Percentiles rank a stretch among this genome's conserved stretches.
Evolutionary conservation across 164 flowering plant species (phyloP).

Genomic region (Piper betle): DNA sequence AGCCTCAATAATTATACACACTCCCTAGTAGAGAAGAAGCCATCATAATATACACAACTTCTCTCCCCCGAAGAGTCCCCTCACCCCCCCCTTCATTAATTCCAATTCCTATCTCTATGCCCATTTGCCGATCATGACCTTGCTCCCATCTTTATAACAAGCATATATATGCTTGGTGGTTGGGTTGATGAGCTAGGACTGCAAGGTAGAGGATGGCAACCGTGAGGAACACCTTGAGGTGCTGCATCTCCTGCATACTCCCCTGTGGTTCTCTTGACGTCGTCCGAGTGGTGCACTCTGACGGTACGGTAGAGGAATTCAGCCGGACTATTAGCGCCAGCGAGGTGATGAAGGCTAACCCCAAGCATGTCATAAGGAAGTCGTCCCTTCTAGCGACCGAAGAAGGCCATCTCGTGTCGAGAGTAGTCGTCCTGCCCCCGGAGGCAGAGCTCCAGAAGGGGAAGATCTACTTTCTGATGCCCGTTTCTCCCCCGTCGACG

Average conservation of each 20-base stretch:
- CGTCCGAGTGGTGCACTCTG: slow-evolving; percentile 56
- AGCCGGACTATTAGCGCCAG: slow-evolving; percentile 45
- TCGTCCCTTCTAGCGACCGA: slow-evolving; percentile 25
- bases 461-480: slow-evolving; percentile 64
- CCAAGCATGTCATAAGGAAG: slow-evolving; percentile 68
- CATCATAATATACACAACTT: background rate
- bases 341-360: slow-evolving; percentile 68
- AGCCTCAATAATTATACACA: background rate
- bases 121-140: background rate
- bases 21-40: background rate
- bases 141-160: background rate
- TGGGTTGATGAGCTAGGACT: background rate
- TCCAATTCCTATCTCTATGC: background rate
- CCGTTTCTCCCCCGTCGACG: background rate
- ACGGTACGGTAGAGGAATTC: slow-evolving; percentile 74
- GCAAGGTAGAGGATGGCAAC: background rate
- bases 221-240: slow-evolving; percentile 60
- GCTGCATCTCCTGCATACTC: slow-evolving; percentile 87
- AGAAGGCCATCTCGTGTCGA: slow-evolving; percentile 15
- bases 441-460: slow-evolving; percentile 79
- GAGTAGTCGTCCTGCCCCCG: slow-evolving; percentile 56
- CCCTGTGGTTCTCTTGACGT: slow-evolving; percentile 89
- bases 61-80: background rate
- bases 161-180: background rate
- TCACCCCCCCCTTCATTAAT: background rate